These are phyloP conservation scores for Cystobasidiaceae sp. DNA, from an alignment of 1,284 basidiomycete species.

Conservation along the genomic window DNA sequence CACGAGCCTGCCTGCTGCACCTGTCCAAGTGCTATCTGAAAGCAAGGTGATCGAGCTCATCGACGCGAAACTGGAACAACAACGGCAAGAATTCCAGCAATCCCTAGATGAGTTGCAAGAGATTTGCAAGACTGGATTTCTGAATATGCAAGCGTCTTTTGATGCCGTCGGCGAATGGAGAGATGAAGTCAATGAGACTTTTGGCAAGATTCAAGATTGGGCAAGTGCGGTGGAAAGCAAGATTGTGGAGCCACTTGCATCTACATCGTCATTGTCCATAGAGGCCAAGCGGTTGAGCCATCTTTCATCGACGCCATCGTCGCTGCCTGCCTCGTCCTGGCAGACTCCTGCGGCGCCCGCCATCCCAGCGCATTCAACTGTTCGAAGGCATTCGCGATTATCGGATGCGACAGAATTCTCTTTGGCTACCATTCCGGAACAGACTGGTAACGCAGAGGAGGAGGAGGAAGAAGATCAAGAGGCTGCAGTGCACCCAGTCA, in stretches of 20 bases:
- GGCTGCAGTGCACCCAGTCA: too few relatives aligned
- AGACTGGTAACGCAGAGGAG: neutral
- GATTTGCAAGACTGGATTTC: constrained; percentile 10
- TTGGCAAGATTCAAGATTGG: constrained; percentile 19
- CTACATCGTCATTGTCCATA: neutral
- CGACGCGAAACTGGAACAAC: constrained; percentile 8
- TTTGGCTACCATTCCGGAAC: constrained; percentile 19
- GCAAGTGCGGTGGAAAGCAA: constrained; percentile 12
- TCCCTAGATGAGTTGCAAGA: constrained; percentile 5
- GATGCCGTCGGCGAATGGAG: constrained; percentile 17
- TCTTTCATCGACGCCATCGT: constrained; percentile 9
- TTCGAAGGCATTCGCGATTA: neutral
- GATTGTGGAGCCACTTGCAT: neutral
- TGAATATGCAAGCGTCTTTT: constrained; percentile 20
- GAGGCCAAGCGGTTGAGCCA: neutral
- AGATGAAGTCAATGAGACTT: constrained; percentile 15
- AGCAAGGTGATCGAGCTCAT: constrained; percentile 14
- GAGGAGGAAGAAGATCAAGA: neutral
- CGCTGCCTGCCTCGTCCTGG: neutral
- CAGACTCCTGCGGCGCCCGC: constrained; percentile 9
- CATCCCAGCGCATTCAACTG: neutral
- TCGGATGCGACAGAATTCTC: constrained; percentile 20
- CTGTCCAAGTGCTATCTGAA: neutral
- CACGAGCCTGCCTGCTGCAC: neutral
- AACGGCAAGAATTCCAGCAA: constrained; percentile 16